Evolutionary conservation across 73 alveolate species (phyloP).

Genomic region (Tetrahymena borealis): DNA sequence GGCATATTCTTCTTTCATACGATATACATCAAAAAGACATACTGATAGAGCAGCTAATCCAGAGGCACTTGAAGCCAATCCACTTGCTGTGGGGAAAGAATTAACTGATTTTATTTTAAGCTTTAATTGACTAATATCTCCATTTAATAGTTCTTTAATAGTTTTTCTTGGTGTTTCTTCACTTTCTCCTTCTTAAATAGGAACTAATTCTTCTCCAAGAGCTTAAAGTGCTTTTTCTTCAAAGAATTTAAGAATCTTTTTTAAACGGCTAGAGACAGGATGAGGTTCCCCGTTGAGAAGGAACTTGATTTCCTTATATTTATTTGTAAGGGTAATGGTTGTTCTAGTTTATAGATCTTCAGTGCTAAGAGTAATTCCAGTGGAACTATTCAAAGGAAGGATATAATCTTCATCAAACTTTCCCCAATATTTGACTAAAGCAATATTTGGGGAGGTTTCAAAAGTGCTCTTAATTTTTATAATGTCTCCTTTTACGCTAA

Average conservation of each 20-base stretch:
- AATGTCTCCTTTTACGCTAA: background rate
- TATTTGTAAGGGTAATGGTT: conserved; percentile 43
- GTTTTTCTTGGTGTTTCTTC: conserved; percentile 28
- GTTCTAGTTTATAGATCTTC: conserved; percentile 74
- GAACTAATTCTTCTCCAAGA: background rate
- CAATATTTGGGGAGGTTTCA: conserved; percentile 66
- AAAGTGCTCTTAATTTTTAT: background rate
- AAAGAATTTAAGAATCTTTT: background rate
- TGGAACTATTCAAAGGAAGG: conserved; percentile 79
- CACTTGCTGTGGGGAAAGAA: conserved; percentile 88
- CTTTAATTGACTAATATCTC: background rate
- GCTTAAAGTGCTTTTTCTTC: background rate
- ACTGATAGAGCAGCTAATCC: conserved; percentile 84
- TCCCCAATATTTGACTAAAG: conserved; percentile 95
- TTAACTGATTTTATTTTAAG: conserved; percentile 19
- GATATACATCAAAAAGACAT: conserved; percentile 57
- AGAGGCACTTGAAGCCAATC: conserved; percentile 86
- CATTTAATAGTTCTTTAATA: background rate
- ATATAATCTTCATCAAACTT: conserved; percentile 79
- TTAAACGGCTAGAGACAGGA: conserved; percentile 17
- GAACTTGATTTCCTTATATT: conserved; percentile 12
- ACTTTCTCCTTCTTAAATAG: conserved; percentile 11
- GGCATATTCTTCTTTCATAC: conserved; percentile 43
- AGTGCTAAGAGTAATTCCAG: conserved; percentile 77
- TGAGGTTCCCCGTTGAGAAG: conserved; percentile 57